Base-by-base conservation (phyloP, 1,284 basidiomycete genomes). In the Trichosporon inkin region DNA sequence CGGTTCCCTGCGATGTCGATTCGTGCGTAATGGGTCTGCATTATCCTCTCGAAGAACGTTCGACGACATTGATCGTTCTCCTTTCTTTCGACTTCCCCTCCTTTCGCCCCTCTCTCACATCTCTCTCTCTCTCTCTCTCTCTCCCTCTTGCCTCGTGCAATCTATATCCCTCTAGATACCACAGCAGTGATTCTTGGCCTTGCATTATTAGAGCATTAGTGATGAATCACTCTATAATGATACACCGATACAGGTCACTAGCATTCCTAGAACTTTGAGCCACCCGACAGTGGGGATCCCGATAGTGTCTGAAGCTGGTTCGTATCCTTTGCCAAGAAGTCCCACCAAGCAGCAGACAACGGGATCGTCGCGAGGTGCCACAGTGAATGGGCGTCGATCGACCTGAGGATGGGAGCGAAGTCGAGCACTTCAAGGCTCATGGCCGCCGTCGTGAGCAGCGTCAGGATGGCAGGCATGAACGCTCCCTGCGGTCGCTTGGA, bases 331-430 rank as follows among this genome's bases (percentile, higher is more conserved):
- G 59, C 57, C 17, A 75, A 56, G 71, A 93, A 94, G 16, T 82
- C 79, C 69, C 92, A 99, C 95, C 95, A 99, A 60, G 84, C 81
- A 54, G 83, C 72, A 2, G 86, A 84, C 52, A 99, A 84, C 0
- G 89, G 89, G 0, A 85, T 87, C 0, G 95, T 99, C 2, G 86
- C 84, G 3, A 89, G 79, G 79, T 99, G 96, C 96, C 96, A 99
- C 11, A 98, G 79, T 4, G 92, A 83, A 76, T 99, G 96, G 0
- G 95, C 92, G 71, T 99, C 96, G n/a, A 98, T 79, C 3, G 86
- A 74, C 41, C 92, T 79, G 24, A 75, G 69, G 78, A 86, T 81
- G 0, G 96, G 91, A 1, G 92, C 85, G 69, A 99, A 99, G 71
- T 99, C 96, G 66, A 97, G 85, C 1, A 99, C 73, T 74, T 99